A percentile compares a stretch with the other conserved stretches of the same genome.
These are phyloP conservation scores for Colletotrichum godetiae DNA, from an alignment of 2,329 filamentous ascomycete species.

Conservation along the genomic window DNA sequence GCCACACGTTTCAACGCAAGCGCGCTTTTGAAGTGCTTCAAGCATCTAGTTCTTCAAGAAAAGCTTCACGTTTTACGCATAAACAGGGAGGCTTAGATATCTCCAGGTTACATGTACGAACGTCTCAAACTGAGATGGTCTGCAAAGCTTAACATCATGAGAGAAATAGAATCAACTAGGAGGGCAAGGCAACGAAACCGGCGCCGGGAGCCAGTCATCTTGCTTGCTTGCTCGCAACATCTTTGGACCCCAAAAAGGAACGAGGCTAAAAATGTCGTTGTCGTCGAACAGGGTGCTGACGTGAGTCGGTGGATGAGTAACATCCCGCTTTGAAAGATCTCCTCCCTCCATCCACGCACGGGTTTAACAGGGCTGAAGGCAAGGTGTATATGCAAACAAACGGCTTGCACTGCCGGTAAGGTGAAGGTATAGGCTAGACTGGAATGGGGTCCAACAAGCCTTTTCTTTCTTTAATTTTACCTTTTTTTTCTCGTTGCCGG, in stretches of 20 bases:
- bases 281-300: conserved; percentile 15
- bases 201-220: background rate
- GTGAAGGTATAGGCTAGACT: background rate
- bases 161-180: background rate
- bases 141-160: background rate
- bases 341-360: background rate
- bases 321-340: background rate
- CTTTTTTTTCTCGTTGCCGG: background rate
- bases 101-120: background rate
- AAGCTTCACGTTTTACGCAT: background rate
- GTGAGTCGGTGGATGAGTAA: conserved; percentile 8
- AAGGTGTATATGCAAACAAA: background rate
- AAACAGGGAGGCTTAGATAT: background rate
- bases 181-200: background rate
- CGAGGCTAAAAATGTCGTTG: background rate
- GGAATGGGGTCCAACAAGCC: background rate
- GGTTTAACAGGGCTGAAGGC: conserved; percentile 4
- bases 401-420: background rate
- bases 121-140: background rate
- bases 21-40: background rate
- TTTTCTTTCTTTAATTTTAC: background rate
- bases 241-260: background rate
- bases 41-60: background rate
- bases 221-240: background rate
- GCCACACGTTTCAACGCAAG: conserved; percentile 2